Evolutionary conservation across 2,329 filamentous ascomycete genomes (phyloP).

Genomic region (Cladosporium sp.): DNA sequence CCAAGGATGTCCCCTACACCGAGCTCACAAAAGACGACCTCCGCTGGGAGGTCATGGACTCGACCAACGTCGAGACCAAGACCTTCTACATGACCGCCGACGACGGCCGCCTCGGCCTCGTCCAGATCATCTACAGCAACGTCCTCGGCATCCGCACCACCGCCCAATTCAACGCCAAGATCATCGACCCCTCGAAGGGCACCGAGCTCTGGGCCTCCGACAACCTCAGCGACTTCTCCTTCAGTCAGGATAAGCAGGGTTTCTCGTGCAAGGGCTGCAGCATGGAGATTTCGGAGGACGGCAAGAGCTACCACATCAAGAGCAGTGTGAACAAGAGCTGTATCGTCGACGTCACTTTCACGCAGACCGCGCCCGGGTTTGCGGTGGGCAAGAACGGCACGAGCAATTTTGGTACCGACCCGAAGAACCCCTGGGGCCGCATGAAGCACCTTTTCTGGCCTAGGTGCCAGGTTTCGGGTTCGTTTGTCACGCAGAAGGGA

Average conservation of each 20-base stretch:
- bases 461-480: slow-evolving; percentile 72
- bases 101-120: slow-evolving; percentile 67
- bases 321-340: slow-evolving; percentile 74
- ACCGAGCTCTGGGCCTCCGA: slow-evolving; percentile 80
- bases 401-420: slow-evolving; percentile 80
- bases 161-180: slow-evolving; percentile 88
- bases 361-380: slow-evolving; percentile 70
- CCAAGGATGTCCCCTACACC: slow-evolving; percentile 63
- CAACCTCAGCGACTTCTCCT: slow-evolving; percentile 69
- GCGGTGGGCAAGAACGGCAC: slow-evolving; percentile 78
- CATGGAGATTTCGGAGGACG: slow-evolving; percentile 78
- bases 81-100: slow-evolving; percentile 86
- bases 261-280: slow-evolving; percentile 86
- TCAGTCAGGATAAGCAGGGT: slow-evolving; percentile 73
- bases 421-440: slow-evolving; percentile 76
- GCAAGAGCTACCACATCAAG: slow-evolving; percentile 79
- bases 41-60: slow-evolving; percentile 74
- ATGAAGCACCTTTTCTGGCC: slow-evolving; percentile 97
- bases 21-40: slow-evolving; percentile 71
- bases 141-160: slow-evolving; percentile 86
- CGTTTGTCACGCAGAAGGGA: slow-evolving; percentile 74
- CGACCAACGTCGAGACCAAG: slow-evolving; percentile 89
- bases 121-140: slow-evolving; percentile 96
- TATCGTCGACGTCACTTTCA: slow-evolving; percentile 81
- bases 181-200: slow-evolving; percentile 67